phyloP scores from a whole-genome alignment of 108 stramenopile species.

The Cyclotella choctawhatcheeana region DNA sequence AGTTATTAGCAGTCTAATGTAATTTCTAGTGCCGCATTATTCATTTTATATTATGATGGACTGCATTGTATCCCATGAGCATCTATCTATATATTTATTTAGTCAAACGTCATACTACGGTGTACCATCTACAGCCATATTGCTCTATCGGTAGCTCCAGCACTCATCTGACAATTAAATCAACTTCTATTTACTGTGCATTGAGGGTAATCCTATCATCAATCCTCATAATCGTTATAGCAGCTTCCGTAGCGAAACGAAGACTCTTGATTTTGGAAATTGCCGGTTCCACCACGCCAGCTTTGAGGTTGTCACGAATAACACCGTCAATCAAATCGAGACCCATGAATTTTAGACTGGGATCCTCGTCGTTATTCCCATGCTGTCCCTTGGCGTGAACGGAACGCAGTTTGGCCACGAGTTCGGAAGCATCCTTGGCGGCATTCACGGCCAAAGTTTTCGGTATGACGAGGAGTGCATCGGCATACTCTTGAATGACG shows the following conservation, averaged over 20 bases:
- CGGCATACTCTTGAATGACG: slow-evolving; percentile 98
- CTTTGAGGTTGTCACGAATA: slow-evolving; percentile 91
- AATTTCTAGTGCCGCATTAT: background rate
- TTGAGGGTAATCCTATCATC: slow-evolving; percentile 90
- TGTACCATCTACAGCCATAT: no score
- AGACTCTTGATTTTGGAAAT: slow-evolving; percentile 99
- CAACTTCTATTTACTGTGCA: slow-evolving; percentile 20
- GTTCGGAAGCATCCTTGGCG: slow-evolving; percentile 98
- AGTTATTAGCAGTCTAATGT: background rate
- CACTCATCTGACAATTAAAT: no score
- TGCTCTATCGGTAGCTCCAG: no score
- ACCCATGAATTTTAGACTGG: slow-evolving; percentile 82
- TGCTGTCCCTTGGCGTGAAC: slow-evolving; percentile 87
- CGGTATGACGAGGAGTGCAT: slow-evolving; percentile 98
- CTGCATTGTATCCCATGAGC: background rate
- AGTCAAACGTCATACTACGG: background rate
- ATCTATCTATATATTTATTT: background rate
- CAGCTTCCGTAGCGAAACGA: slow-evolving; percentile 98
- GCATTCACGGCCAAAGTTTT: slow-evolving; percentile 98
- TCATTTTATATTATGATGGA: no score
- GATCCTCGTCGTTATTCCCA: slow-evolving; percentile 37
- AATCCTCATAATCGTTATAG: slow-evolving; percentile 99
- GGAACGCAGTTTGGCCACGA: slow-evolving; percentile 94
- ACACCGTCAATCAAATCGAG: slow-evolving; percentile 90
- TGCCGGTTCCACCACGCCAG: slow-evolving; percentile 99